phyloP scores from a whole-genome alignment of 257 asterid genomes.

The Solanum pinnatisectum region DNA sequence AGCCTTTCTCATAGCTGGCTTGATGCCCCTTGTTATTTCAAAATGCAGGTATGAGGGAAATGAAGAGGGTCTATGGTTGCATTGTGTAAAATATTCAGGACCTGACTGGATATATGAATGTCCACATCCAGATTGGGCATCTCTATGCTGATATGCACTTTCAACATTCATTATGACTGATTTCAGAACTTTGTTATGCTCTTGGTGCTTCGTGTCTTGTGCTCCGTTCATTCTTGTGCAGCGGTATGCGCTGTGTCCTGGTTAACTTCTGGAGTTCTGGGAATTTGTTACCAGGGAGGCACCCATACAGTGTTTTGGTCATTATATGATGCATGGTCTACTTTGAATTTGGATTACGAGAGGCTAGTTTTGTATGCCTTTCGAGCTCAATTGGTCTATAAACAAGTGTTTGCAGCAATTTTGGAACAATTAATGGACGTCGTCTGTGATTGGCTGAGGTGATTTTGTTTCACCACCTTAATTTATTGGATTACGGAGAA shows the following conservation, averaged over 20 bases:
- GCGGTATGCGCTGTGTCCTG: neutral
- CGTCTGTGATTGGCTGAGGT: neutral
- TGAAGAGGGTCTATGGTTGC: slow-evolving; percentile 90
- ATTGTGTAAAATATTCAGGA: slow-evolving; percentile 74
- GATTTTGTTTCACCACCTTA: neutral
- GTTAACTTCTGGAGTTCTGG: neutral
- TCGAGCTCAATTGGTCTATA: neutral
- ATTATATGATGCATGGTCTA: neutral
- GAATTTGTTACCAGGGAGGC: neutral
- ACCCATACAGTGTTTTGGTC: neutral
- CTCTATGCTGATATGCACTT: slow-evolving; percentile 9
- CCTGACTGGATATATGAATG: slow-evolving; percentile 79
- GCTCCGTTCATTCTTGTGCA: neutral
- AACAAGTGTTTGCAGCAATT: neutral
- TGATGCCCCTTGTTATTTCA: neutral
- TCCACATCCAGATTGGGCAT: slow-evolving; percentile 78
- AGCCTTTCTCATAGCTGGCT: neutral
- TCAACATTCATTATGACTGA: neutral
- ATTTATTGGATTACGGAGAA: neutral
- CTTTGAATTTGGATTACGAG: neutral
- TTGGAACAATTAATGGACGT: neutral
- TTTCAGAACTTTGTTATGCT: neutral
- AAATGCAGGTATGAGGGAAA: slow-evolving; percentile 68
- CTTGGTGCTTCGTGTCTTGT: neutral
- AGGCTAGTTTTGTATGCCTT: neutral